Base-by-base conservation (phyloP, 1,284 basidiomycete species). In the Sanguinoderma infundibulare region DNA sequence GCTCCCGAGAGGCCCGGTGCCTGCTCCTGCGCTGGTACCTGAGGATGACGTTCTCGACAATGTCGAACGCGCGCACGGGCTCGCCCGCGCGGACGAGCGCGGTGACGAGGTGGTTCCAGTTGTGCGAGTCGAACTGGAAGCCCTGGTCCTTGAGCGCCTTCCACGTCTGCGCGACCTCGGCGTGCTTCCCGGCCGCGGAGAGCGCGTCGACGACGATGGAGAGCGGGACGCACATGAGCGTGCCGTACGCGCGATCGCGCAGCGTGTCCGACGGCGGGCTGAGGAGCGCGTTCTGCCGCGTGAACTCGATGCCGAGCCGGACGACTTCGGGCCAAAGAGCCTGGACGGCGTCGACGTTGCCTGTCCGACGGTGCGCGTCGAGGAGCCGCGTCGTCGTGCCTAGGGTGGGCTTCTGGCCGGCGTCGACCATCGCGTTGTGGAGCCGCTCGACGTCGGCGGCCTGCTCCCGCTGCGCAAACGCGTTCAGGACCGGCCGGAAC, bases 51-150 rank as follows among this genome's bases (percentile, higher is more conserved):
- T 84, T 81, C 73, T 98, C 94, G 30, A 95, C 76, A 26, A 98
- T 81, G 68, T 90, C 87, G 74, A 97, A 94, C 3, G 94, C 95
- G 51, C 90, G 90, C 65, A 90, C 86, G 7, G 89, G 74, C 69
- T 97, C 86, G 20, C 92, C 95, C 0, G 90, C 92, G 35, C 90
- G 86, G 32, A 95, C 81, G 35, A 97, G 83, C 14, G 90, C 91
- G 3, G 89, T 79, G 26, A 83, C 84, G 26, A 97, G 81, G 70
- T 94, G 89, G 72, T 98, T 98, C 92, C 95, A 99, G 75, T 98
- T 98, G 69, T 92, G 88, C 12, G 92, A 84, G 72, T 98, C 95
- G 71, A 96, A 95, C 3, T 82, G 82, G 67, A 97, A 92, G 1
- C 94, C 94, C n/a, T 81, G 75, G 6, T 77, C 66, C 63, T 86